A percentile compares a stretch with the other conserved stretches of the same genome.
Conservation (phyloP, 2,329 filamentous ascomycete species). For the Pestalotiopsis fici region DNA sequence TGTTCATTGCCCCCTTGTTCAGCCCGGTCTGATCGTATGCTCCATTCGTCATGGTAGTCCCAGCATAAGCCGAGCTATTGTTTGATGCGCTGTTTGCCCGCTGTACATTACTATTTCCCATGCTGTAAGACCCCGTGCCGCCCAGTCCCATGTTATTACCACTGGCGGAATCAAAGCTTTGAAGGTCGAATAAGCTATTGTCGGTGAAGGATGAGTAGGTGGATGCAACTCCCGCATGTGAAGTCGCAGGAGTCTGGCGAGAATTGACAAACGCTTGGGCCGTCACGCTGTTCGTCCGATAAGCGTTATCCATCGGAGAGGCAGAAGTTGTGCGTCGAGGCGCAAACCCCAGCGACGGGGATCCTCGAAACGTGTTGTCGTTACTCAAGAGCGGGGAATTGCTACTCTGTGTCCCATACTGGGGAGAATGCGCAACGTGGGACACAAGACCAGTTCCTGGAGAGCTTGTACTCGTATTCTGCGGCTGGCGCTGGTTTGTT, state of each 20-base stretch:
- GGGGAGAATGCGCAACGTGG: slow-evolving; percentile 32
- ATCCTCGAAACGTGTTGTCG: slow-evolving; percentile 30
- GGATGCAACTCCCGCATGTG: slow-evolving; percentile 27
- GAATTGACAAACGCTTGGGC: slow-evolving; percentile 29
- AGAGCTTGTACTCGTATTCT: slow-evolving; percentile 27
- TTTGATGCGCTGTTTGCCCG: slow-evolving; percentile 23
- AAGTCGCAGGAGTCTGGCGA: slow-evolving; percentile 24
- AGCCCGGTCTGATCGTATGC: slow-evolving; percentile 5
- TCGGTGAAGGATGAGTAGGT: slow-evolving; percentile 28
- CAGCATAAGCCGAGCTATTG: neutral
- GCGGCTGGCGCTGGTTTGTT: slow-evolving; percentile 27
- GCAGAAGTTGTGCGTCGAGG: slow-evolving; percentile 29
- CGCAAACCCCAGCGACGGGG: slow-evolving; percentile 28
- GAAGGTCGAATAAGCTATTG: slow-evolving; percentile 28
- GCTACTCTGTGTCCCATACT: slow-evolving; percentile 28
- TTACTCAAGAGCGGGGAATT: slow-evolving; percentile 32
- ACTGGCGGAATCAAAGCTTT: slow-evolving; percentile 24
- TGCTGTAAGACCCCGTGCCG: slow-evolving; percentile 21
- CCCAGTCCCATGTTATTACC: slow-evolving; percentile 25
- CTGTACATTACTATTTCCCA: slow-evolving; percentile 24
- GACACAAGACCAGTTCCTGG: slow-evolving; percentile 29
- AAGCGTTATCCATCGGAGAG: slow-evolving; percentile 29
- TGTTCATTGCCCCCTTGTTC: slow-evolving; percentile 6
- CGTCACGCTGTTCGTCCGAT: slow-evolving; percentile 26
- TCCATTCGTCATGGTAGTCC: slow-evolving; percentile 1